phyloP scores from a whole-genome alignment of 129 eudicot genomes.

The Lactuca saligna region DNA sequence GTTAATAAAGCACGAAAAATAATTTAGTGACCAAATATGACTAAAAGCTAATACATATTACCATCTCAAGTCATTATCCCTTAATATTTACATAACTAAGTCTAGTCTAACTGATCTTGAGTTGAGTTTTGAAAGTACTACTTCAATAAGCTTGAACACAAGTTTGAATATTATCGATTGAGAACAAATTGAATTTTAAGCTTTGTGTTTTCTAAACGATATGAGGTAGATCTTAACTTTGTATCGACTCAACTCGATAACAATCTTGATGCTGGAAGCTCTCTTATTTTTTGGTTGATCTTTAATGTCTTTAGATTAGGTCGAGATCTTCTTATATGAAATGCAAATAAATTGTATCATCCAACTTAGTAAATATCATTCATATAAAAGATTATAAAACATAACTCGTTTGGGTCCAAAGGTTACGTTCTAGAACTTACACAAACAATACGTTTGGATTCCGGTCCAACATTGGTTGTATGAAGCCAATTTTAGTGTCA shows the following conservation, averaged over 20 bases:
- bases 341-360: not conserved
- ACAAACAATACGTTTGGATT: no score
- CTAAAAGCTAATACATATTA: no score
- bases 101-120: not conserved
- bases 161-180: not conserved
- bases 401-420: not conserved
- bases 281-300: not conserved
- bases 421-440: not conserved
- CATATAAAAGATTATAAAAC: no score
- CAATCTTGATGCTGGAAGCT: not conserved
- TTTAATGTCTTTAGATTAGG: not conserved
- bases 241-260: not conserved
- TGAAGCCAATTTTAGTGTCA: not conserved
- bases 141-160: not conserved
- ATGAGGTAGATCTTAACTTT: no score
- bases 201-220: no score
- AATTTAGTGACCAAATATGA: no score
- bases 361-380: no score
- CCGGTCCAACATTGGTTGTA: not conserved
- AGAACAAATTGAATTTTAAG: not conserved
- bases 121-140: not conserved
- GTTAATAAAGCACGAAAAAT: no score
- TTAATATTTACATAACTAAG: no score
- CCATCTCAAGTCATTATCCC: no score
- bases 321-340: not conserved